These are phyloP conservation scores for Pholiota molesta DNA, from an alignment of 768 basidiomycete species.

Conservation along the genomic window DNA sequence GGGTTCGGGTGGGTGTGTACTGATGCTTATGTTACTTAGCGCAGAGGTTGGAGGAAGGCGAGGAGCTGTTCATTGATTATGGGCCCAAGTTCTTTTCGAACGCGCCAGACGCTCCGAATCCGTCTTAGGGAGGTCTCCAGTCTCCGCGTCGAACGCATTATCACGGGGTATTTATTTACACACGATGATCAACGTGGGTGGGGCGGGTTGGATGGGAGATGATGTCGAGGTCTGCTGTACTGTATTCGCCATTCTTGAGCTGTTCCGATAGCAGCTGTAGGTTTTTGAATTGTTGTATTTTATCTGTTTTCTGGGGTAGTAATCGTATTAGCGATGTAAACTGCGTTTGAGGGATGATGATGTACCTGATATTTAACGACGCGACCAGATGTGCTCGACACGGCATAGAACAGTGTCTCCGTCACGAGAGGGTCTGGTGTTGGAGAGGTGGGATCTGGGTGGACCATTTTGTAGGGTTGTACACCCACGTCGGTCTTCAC, in stretches of 20 bases:
- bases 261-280: constrained; percentile 32
- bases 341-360: neutral
- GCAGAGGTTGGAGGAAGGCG: constrained; percentile 29
- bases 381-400: constrained; percentile 77
- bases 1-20: no score
- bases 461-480: constrained; percentile 54
- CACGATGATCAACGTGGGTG: no score
- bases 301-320: constrained; percentile 41
- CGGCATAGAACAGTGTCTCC: constrained; percentile 76
- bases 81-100: constrained; percentile 49
- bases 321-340: no score
- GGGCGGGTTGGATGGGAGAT: neutral
- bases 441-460: constrained; percentile 20
- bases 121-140: no score
- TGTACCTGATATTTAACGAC: constrained; percentile 74
- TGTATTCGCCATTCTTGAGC: constrained; percentile 23
- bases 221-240: neutral
- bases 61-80: constrained; percentile 63
- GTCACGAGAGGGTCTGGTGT: neutral
- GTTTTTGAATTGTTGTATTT: constrained; percentile 42
- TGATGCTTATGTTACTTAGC: neutral
- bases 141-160: no score
- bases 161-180: no score
- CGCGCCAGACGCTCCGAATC: neutral
- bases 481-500: constrained; percentile 38